A percentile compares a stretch with the other conserved stretches of the same genome.
These are phyloP conservation scores for Dipteronia sinensis DNA, from an alignment of 345 rosid species.

Conservation along the genomic window DNA sequence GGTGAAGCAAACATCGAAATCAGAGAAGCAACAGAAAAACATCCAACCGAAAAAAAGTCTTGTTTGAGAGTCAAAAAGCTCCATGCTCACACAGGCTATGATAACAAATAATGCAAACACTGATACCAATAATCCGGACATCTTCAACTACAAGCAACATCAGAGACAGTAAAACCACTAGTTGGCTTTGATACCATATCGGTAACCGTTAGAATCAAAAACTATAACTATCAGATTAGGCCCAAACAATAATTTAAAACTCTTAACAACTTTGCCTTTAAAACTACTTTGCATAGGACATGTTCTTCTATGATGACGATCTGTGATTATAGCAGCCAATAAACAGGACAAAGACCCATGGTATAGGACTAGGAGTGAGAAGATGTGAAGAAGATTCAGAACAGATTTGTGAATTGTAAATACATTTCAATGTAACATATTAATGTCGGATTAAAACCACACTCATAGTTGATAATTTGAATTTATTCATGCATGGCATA, in stretches of 20 bases:
- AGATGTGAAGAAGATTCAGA: background rate
- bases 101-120: constrained; percentile 32
- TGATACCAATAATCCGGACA: constrained; percentile 37
- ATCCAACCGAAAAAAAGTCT: constrained; percentile 50
- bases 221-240: background rate
- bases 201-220: background rate
- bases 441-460: background rate
- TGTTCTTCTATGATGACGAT: background rate
- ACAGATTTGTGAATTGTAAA: background rate
- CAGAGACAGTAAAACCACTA: background rate
- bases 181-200: no score
- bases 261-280: background rate
- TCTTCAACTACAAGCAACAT: constrained; percentile 43
- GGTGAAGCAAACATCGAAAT: constrained; percentile 60
- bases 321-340: background rate
- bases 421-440: background rate
- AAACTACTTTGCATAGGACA: background rate
- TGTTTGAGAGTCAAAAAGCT: constrained; percentile 18
- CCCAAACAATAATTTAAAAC: background rate
- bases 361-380: background rate
- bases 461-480: constrained; percentile 26
- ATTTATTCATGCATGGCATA: no score
- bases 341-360: background rate
- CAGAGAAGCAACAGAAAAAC: constrained; percentile 52
- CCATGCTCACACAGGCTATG: constrained; percentile 39